A percentile compares a stretch with the other conserved stretches of the same genome.
Conservation (phyloP, 441 rosid genomes). For the Syzygium malaccense region DNA sequence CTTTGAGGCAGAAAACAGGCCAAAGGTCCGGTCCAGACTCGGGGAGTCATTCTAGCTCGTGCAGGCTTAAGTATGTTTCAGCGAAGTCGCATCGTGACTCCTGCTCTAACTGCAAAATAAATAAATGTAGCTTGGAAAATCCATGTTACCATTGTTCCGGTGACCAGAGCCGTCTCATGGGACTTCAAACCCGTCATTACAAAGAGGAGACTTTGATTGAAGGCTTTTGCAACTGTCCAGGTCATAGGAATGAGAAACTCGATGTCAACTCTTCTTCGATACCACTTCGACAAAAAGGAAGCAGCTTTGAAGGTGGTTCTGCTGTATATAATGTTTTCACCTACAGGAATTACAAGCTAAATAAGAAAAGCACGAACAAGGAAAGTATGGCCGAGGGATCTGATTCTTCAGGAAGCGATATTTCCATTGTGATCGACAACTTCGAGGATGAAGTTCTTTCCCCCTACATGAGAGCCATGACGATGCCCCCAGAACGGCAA, state of each 20-base stretch:
- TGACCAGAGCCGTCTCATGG: conserved; percentile 2
- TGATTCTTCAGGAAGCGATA: conserved; percentile 3
- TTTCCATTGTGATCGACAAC: background rate
- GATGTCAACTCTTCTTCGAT: background rate
- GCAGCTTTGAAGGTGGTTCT: conserved; percentile 13
- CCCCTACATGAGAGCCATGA: conserved; percentile 33
- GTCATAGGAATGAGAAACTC: background rate
- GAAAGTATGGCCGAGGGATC: background rate
- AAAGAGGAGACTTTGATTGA: background rate
- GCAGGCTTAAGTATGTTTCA: background rate
- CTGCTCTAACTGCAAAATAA: conserved; percentile 2
- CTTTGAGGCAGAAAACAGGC: background rate
- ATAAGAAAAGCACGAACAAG: background rate
- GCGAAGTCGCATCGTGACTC: background rate
- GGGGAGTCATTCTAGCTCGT: background rate
- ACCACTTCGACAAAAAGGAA: conserved; percentile 9
- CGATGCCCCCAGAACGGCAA: conserved; percentile 48
- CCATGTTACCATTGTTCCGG: conserved; percentile 7
- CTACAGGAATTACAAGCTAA: background rate
- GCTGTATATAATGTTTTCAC: conserved; percentile 21
- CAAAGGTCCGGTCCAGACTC: background rate
- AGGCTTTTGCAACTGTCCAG: background rate
- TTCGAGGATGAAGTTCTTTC: conserved; percentile 6
- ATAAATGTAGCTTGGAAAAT: conserved; percentile 20
- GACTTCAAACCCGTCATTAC: background rate